Conservation (phyloP, 1,284 basidiomycete species). For the Ganoderma lingzhi region DNA sequence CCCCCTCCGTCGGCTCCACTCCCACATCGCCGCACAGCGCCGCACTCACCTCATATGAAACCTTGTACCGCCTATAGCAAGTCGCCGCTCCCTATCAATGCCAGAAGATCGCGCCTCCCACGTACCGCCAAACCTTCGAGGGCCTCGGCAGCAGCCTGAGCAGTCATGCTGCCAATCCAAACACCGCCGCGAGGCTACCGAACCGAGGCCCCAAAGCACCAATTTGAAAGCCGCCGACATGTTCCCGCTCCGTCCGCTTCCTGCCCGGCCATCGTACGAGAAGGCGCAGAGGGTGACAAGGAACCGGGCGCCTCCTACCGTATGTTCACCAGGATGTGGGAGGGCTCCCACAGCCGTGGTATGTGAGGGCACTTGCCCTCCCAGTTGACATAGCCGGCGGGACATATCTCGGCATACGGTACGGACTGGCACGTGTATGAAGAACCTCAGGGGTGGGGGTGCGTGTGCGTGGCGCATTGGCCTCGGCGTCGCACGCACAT, state of each 20-base stretch:
- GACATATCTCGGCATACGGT: conserved; percentile 6
- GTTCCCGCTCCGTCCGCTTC: neutral
- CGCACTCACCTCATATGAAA: conserved; percentile 3
- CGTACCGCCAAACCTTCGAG: conserved; percentile 5
- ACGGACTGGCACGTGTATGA: neutral
- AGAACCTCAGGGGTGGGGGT: conserved; percentile 2
- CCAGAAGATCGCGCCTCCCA: neutral
- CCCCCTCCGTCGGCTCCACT: neutral
- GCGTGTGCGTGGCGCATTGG: conserved; percentile 2
- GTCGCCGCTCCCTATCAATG: neutral
- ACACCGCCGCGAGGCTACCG: conserved; percentile 9
- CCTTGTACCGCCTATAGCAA: neutral
- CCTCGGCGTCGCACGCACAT: conserved; percentile 3
- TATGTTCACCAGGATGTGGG: conserved; percentile 20
- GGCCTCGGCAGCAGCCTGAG: neutral
- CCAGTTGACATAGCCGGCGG: conserved; percentile 9
- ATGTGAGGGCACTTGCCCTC: conserved; percentile 13
- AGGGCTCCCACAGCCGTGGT: conserved; percentile 32
- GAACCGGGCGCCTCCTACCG: neutral
- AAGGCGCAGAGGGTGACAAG: no score
- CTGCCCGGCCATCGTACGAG: neutral
- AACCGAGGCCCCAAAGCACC: neutral
- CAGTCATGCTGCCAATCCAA: conserved; percentile 2
- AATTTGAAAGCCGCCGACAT: neutral
- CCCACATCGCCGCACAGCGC: neutral